Evolutionary conservation across 148 eudicot genomes (phyloP), one percentile per base, ranked within the genome.

Genomic region (Rheum nobile): DNA sequence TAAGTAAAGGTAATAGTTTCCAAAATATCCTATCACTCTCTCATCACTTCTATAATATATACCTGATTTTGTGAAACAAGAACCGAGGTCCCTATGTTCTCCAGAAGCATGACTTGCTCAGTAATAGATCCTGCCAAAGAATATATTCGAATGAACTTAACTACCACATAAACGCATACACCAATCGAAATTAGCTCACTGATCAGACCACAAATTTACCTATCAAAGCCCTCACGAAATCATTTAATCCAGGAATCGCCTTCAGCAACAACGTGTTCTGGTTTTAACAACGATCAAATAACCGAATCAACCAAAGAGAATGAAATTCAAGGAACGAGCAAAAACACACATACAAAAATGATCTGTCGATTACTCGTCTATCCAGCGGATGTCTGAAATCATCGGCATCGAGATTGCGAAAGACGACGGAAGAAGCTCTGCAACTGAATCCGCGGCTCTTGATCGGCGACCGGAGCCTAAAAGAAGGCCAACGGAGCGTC

Each of bases 301-400:
- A 69, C 41, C 24, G 13, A 74, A 71, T 29, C 26, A 63, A 61
- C 17, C 17, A 22, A 54, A 22, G 4, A 37, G 8, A 71, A 71
- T 8, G 22, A 70, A 24, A 28, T 2, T 63, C 8, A 8, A 12
- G 9, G 67, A 10, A 14, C 38, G 31, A 52, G 24, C 42, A 63
- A 44, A 9, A 76, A n/a, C 37, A 35, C 37, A 22, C 26, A 17
- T 0, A 19, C 7, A 43, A 16, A 44, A 34, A 12, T 1, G 0
- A 46, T 32, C 5, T 8, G 1, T 52, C 4, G 42, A 43, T 73
- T 50, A 93, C 98, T 82, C 90, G 98, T 80, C 83, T 82, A 82
- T 94, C 97, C 48, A 94, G 98, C 26, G 98, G 97, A 76, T 94
- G 98, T 35, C 97, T 82, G 70, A 94, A 88, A 75, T 94, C 98